Percentiles rank a stretch among this genome's conserved stretches.
These are phyloP conservation scores for Onygenales sp. DNA, from an alignment of 2,329 filamentous ascomycete genomes.

Conservation along the genomic window DNA sequence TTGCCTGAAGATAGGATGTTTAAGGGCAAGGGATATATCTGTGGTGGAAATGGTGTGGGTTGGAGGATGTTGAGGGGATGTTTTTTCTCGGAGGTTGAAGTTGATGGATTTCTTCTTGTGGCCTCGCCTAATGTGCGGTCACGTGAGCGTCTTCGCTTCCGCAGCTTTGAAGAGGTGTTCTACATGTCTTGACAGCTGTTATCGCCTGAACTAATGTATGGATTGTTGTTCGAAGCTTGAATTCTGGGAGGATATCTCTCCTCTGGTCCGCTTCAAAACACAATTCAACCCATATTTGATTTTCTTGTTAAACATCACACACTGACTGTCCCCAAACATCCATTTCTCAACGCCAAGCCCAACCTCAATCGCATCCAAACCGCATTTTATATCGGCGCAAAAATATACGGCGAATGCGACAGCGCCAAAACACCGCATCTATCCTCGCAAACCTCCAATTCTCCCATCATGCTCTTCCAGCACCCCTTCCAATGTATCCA, in stretches of 20 bases:
- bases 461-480: conserved; percentile 25
- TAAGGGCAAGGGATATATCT: conserved; percentile 68
- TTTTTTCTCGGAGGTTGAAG: neutral
- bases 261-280: no score
- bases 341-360: neutral
- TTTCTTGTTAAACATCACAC: no score
- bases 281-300: no score
- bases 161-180: neutral
- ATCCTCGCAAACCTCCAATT: neutral
- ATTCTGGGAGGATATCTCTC: no score
- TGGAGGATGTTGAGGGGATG: no score
- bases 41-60: conserved; percentile 7
- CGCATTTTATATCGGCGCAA: neutral
- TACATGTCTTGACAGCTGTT: neutral
- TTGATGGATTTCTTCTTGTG: conserved; percentile 21
- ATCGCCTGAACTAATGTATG: neutral
- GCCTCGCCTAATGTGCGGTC: conserved; percentile 25
- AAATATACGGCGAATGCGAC: neutral
- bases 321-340: neutral
- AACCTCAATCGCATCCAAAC: neutral
- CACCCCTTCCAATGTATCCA: conserved; percentile 57
- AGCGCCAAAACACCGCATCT: neutral
- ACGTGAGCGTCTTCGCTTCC: neutral
- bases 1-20: conserved; percentile 89
- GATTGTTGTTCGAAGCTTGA: no score